Evolutionary conservation across 257 asterid genomes (phyloP).

Genomic region (Oldenlandia corymbosa): DNA sequence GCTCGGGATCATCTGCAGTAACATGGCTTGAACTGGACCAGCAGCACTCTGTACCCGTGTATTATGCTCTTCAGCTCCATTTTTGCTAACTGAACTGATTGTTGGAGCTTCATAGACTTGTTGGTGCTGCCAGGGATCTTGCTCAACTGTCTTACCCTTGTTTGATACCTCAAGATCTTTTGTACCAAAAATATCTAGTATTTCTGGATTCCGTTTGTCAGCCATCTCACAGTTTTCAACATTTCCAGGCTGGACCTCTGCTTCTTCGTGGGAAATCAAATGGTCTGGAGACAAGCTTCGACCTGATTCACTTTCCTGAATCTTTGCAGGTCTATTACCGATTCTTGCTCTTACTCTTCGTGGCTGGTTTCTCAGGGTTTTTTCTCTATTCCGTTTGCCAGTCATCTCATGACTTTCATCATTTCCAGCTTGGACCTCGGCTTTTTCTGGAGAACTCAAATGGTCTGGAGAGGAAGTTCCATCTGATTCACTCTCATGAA

Average conservation of each 20-base stretch:
- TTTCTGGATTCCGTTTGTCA: conserved; percentile 17
- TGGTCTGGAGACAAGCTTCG: conserved; percentile 29
- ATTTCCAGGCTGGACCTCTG: conserved; percentile 17
- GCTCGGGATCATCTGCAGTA: conserved; percentile 49
- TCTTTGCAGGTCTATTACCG: conserved; percentile 56
- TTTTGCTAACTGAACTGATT: conserved; percentile 24
- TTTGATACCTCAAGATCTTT: conserved; percentile 24
- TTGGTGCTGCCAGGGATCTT: conserved; percentile 21
- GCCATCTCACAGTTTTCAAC: conserved; percentile 21
- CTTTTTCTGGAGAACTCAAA: conserved; percentile 16
- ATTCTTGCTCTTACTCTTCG: conserved; percentile 43
- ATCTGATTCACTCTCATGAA: conserved; percentile 55
- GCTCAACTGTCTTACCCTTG: conserved; percentile 28
- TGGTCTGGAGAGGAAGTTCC: conserved; percentile 29
- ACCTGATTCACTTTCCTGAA: conserved; percentile 55
- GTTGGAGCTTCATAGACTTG: conserved; percentile 14
- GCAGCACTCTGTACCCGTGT: conserved; percentile 30
- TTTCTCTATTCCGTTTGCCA: conserved; percentile 30
- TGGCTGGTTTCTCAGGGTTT: conserved; percentile 31
- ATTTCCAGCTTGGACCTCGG: conserved; percentile 17
- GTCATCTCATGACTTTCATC: conserved; percentile 23
- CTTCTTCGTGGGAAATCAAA: conserved; percentile 16
- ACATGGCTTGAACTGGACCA: conserved; percentile 72
- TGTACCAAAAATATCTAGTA: conserved; percentile 15
- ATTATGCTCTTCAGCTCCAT: conserved; percentile 19